Percentiles rank a stretch among this genome's conserved stretches.
phyloP scores from a whole-genome alignment of 192 early-diverging fungal genomes.

The Dispira simplex region DNA sequence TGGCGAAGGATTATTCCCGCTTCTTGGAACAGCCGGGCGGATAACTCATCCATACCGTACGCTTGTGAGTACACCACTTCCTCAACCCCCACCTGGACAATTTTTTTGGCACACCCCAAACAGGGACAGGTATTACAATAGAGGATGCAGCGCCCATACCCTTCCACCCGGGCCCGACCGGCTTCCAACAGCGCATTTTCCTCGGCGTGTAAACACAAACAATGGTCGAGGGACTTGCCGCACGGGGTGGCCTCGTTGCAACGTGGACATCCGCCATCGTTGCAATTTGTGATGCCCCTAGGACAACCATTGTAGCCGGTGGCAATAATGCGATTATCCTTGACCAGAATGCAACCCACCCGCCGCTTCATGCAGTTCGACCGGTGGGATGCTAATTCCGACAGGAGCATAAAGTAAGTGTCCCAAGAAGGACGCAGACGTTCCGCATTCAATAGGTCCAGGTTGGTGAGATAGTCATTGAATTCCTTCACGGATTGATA shows the following conservation, averaged over 20 bases:
- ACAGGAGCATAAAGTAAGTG: constrained; percentile 93
- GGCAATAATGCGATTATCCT: constrained; percentile 75
- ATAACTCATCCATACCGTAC: constrained; percentile 91
- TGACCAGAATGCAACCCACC: constrained; percentile 88
- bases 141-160: constrained; percentile 35
- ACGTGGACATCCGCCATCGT: constrained; percentile 81
- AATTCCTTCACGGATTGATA: constrained; percentile 21
- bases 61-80: constrained; percentile 85
- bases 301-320: constrained; percentile 99
- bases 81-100: constrained; percentile 83
- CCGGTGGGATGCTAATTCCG: constrained; percentile 74
- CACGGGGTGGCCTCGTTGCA: constrained; percentile 79
- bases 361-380: constrained; percentile 98
- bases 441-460: constrained; percentile 53
- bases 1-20: constrained; percentile 69
- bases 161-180: constrained; percentile 77
- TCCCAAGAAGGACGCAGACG: constrained; percentile 87
- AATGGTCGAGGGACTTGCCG: constrained; percentile 67
- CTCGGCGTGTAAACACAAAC: constrained; percentile 95
- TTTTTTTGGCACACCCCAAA: constrained; percentile 86
- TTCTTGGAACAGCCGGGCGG: constrained; percentile 62
- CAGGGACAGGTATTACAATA: constrained; percentile 94
- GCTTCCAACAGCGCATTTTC: constrained; percentile 98
- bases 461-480: constrained; percentile 22
- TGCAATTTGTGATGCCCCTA: constrained; percentile 80